A percentile compares a stretch with the other conserved stretches of the same genome.
These are phyloP conservation scores for Paramecium sexaurelia DNA, from an alignment of 73 alveolate genomes.

Conservation along the genomic window DNA sequence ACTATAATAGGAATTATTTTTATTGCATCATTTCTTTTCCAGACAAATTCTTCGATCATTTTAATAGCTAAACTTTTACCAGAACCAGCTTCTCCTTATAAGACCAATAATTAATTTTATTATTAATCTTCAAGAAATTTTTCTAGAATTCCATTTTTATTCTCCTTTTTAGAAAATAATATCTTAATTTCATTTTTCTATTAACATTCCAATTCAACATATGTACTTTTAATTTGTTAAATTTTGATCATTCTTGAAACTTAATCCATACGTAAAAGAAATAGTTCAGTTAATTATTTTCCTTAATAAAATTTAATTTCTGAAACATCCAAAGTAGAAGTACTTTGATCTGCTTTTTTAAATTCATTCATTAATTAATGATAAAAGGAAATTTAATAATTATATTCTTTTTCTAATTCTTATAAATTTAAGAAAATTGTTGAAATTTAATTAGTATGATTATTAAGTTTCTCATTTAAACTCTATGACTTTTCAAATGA, in stretches of 20 bases:
- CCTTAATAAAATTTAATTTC: not conserved
- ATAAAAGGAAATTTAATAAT: not conserved
- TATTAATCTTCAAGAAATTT: not conserved
- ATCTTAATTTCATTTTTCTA: not conserved
- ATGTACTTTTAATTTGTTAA: not conserved
- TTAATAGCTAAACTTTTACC: not conserved
- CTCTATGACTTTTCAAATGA: not conserved
- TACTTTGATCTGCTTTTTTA: not conserved
- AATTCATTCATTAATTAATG: not conserved
- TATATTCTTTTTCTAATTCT: not conserved
- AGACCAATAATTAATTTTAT: not conserved
- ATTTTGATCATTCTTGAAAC: not conserved
- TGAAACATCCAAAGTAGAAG: not conserved
- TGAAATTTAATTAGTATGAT: not conserved
- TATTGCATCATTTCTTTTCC: not conserved
- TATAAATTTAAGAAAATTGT: not conserved
- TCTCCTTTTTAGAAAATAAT: not conserved
- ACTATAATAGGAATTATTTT: not conserved
- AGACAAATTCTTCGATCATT: not conserved
- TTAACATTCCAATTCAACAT: not conserved
- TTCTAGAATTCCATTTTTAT: not conserved
- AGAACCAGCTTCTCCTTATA: not conserved
- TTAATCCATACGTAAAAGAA: not conserved
- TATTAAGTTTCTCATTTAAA: not conserved
- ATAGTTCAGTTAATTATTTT: not conserved